Conservation (phyloP, 257 asterid species). For the Catharanthus roseus region DNA sequence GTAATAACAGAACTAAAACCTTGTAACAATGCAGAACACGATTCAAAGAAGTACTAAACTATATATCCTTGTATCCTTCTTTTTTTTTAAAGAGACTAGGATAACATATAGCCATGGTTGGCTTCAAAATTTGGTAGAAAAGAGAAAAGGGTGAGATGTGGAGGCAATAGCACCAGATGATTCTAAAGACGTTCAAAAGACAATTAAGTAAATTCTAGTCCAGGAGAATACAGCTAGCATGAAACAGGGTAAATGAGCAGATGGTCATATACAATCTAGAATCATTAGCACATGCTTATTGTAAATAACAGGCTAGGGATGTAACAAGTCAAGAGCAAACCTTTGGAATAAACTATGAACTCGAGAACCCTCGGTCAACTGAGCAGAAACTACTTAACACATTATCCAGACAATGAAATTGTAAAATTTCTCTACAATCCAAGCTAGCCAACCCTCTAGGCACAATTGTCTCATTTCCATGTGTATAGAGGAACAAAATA, state of each 20-base stretch:
- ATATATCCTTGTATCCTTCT: too few relatives aligned
- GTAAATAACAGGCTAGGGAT: too few relatives aligned
- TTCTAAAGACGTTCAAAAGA: too few relatives aligned
- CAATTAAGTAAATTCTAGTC: too few relatives aligned
- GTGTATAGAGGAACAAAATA: background rate
- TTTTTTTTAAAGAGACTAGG: too few relatives aligned
- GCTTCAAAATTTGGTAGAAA: background rate
- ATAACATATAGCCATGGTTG: background rate
- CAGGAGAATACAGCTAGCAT: too few relatives aligned
- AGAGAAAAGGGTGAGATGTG: background rate
- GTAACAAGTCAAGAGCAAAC: background rate
- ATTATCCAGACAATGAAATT: background rate
- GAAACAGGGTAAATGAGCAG: too few relatives aligned
- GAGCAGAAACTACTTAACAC: too few relatives aligned
- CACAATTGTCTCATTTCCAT: background rate
- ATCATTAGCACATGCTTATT: background rate
- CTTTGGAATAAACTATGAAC: background rate
- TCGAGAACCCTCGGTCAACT: background rate
- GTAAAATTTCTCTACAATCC: background rate
- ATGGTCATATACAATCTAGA: background rate
- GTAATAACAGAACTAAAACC: too few relatives aligned
- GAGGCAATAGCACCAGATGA: background rate
- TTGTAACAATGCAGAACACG: too few relatives aligned
- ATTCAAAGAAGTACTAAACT: too few relatives aligned
- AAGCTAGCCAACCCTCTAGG: background rate